A percentile compares a stretch with the other conserved stretches of the same genome.
phyloP scores from a whole-genome alignment of 2,329 filamentous ascomycete genomes.

The Fusarium phyllophilum region DNA sequence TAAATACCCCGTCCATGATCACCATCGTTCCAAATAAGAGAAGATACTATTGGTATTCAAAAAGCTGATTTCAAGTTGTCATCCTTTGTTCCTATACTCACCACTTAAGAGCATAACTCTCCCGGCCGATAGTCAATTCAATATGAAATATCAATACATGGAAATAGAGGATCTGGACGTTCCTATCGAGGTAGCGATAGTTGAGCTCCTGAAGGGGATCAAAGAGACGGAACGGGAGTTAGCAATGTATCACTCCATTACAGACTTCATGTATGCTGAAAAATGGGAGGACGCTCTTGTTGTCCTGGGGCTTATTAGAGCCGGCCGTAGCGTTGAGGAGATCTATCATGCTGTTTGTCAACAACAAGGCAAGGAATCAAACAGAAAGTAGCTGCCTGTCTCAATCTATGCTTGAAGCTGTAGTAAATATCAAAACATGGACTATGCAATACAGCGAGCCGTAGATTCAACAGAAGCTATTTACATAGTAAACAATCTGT shows the following conservation, averaged over 20 bases:
- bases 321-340: neutral
- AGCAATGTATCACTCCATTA: neutral
- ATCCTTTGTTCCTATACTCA: neutral
- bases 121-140: neutral
- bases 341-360: neutral
- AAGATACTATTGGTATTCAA: neutral
- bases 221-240: neutral
- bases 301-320: neutral
- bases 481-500: neutral
- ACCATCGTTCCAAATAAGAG: neutral
- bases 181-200: neutral
- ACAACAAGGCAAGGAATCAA: neutral
- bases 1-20: neutral
- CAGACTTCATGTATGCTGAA: neutral
- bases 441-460: neutral
- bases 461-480: neutral
- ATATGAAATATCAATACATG: neutral
- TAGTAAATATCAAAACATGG: neutral
- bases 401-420: neutral
- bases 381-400: neutral
- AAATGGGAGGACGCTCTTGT: neutral
- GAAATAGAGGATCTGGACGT: neutral
- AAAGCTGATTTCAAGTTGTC: neutral
- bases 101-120: neutral
- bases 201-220: neutral